phyloP scores from a whole-genome alignment of 192 early-diverging fungal species.

The Spinellus fusiger region DNA sequence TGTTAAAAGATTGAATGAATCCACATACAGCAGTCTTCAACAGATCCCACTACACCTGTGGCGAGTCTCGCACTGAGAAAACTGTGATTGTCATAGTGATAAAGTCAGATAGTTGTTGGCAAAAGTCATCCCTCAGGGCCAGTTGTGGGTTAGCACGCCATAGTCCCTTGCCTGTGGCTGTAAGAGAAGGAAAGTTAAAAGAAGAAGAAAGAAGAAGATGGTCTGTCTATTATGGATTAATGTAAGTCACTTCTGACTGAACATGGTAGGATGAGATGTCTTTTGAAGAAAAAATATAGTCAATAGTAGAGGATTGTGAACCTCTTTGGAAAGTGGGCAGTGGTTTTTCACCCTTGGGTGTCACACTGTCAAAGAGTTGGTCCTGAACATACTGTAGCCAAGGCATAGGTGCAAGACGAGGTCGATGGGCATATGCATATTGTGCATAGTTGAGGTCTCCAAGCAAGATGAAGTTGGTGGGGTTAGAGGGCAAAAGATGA shows the following conservation, averaged over 20 bases:
- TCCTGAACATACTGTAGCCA: neutral
- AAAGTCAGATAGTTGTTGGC: neutral
- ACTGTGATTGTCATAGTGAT: neutral
- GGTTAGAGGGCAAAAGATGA: neutral
- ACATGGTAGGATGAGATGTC: neutral
- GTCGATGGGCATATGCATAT: neutral
- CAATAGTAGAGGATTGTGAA: neutral
- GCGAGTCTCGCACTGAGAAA: neutral
- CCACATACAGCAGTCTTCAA: neutral
- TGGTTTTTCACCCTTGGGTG: neutral
- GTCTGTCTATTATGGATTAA: neutral
- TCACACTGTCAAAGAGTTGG: neutral
- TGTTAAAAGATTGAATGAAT: neutral
- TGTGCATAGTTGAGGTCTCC: neutral
- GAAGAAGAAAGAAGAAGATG: neutral
- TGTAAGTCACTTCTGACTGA: neutral
- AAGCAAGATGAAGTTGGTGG: neutral
- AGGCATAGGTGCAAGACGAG: neutral
- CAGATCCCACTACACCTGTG: neutral
- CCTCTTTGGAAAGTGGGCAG: neutral
- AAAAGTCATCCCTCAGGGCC: neutral
- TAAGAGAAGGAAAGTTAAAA: neutral
- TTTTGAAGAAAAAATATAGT: neutral
- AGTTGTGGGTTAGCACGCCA: constrained; percentile 1
- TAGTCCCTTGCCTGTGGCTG: neutral